Conservation (phyloP, 345 rosid genomes). For the Salix udensis region DNA sequence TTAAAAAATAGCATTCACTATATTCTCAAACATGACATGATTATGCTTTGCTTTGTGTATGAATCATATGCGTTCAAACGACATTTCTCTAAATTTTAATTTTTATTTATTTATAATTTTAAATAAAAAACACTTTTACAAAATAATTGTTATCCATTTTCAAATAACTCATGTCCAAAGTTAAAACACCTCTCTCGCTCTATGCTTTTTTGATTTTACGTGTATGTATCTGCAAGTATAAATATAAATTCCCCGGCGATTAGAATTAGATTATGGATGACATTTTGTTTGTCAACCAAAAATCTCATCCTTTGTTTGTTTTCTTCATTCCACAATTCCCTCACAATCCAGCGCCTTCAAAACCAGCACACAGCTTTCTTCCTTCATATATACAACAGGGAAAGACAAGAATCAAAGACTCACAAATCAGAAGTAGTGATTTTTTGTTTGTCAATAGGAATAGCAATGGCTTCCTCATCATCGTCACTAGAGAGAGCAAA, state of each 20-base stretch:
- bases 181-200: background rate
- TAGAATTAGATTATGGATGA: background rate
- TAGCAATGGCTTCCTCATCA: background rate
- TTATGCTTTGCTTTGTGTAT: too few relatives aligned
- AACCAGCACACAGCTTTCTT: background rate
- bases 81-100: too few relatives aligned
- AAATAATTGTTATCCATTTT: too few relatives aligned
- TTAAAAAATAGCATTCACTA: too few relatives aligned
- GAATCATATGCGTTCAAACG: too few relatives aligned
- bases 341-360: background rate
- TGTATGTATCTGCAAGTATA: background rate
- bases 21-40: too few relatives aligned
- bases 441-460: background rate
- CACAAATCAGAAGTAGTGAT: background rate
- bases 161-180: too few relatives aligned
- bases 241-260: constrained; percentile 19
- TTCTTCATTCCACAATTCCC: background rate
- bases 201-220: background rate
- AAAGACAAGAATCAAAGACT: background rate
- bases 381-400: background rate
- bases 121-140: too few relatives aligned
- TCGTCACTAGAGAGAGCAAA: too few relatives aligned
- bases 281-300: background rate
- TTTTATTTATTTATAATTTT: too few relatives aligned
- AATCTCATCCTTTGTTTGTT: background rate